phyloP scores from a whole-genome alignment of 2,329 filamentous ascomycete species.

The Coccinonectria pachysandricola region DNA sequence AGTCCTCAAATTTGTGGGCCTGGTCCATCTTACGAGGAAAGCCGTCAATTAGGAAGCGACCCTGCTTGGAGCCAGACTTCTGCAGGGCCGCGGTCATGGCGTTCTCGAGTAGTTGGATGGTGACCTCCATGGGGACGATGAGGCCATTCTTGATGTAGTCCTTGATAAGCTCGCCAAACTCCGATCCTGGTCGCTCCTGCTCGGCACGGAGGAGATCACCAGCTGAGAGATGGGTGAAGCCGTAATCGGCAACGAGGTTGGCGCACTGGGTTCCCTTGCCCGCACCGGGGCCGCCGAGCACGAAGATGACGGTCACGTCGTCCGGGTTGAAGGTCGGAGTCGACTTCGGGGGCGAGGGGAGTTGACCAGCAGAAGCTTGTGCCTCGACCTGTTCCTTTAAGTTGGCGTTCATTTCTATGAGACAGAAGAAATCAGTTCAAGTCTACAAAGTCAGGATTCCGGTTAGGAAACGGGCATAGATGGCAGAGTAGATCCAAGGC shows the following conservation, averaged over 20 bases:
- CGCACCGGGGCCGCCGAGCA: constrained; percentile 88
- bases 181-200: constrained; percentile 72
- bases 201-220: constrained; percentile 91
- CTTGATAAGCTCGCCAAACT: constrained; percentile 90
- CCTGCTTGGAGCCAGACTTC: constrained; percentile 37
- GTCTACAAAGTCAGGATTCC: too few species aligned
- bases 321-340: constrained; percentile 61
- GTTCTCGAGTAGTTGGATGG: constrained; percentile 85
- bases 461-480: too few species aligned
- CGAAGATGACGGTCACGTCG: constrained; percentile 87
- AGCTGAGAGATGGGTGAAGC: constrained; percentile 86
- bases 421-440: too few species aligned
- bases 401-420: too few species aligned
- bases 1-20: constrained; percentile 83
- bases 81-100: constrained; percentile 68
- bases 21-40: constrained; percentile 98
- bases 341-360: constrained; percentile 29
- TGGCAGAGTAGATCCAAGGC: too few species aligned
- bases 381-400: too few species aligned
- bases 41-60: constrained; percentile 68
- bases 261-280: constrained; percentile 96
- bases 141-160: constrained; percentile 87
- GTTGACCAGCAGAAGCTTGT: neutral
- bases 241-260: constrained; percentile 76
- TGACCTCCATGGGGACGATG: constrained; percentile 99